Base-by-base conservation (phyloP, 108 stramenopile genomes). In the Nitzschia inconspicua region DNA sequence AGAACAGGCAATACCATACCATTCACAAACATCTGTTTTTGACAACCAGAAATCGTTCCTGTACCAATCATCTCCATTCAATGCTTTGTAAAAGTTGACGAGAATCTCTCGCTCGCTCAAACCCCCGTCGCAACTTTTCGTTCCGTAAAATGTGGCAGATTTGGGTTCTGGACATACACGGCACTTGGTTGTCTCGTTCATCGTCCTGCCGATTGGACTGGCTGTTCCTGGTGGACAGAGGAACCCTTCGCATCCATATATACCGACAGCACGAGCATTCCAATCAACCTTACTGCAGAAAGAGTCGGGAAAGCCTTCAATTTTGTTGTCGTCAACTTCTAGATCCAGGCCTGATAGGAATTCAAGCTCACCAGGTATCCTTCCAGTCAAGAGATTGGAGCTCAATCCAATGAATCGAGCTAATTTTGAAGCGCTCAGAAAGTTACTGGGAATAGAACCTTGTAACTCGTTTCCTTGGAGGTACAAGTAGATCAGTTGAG, bases 41-140 rank as follows among this genome's bases (percentile, higher is more conserved):
- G 63, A 25, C 4, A 69, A 29, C 66, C 63, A 18, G 67, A 57
- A 7, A 54, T 35, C 92, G 88, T 90, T 46, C 82, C 76, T 19
- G 57, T 61, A n/a, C 92, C 92, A 93, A 8, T 53, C n/a, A 7
- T 88, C 92, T 20, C 57, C 73, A 2, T 84, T 76, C 85, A 23
- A 90, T 24, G 76, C 66, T 23, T 68, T 59, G 54, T 72, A 93
- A 8, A 93, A 44, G 42, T 82, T 69, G 41, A 55, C 43, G 1
- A 82, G 61, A 28, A 77, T 81, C 11, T 34, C 29, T 22, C 51
- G 37, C 14, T 81, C 64, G 27, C 32, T 36, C 31, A 76, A 53
- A 19, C 70, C 68, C 6, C 77, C 65, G 47, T 50, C 66, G 42
- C 83, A 83, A 14, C 20, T 31, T 3, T 44, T 60, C 40, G 66